A percentile compares a stretch with the other conserved stretches of the same genome.
phyloP scores from a whole-genome alignment of 2,329 filamentous ascomycete genomes.

The Calonectria pseudoturangicola region DNA sequence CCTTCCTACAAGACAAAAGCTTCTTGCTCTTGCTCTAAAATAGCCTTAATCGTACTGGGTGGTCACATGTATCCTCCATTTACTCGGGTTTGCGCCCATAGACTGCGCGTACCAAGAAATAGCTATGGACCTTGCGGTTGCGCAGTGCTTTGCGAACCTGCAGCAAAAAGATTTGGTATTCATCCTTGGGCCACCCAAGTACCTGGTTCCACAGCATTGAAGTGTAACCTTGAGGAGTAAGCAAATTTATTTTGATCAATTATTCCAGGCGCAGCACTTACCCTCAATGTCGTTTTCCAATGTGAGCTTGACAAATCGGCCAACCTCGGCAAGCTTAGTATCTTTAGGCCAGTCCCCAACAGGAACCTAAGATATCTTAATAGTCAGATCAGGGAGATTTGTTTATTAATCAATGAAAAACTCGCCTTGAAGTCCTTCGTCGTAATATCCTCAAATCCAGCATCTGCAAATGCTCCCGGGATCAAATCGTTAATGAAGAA shows the following conservation, averaged over 20 bases:
- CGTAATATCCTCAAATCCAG: conserved; percentile 47
- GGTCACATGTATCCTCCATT: neutral
- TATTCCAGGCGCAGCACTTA: neutral
- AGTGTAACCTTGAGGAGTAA: conserved; percentile 41
- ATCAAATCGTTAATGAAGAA: conserved; percentile 48
- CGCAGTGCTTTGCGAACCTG: conserved; percentile 44
- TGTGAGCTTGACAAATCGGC: conserved; percentile 28
- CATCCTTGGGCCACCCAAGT: conserved; percentile 47
- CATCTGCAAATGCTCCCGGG: conserved; percentile 43
- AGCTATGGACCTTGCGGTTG: conserved; percentile 45
- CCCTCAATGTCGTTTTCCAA: neutral
- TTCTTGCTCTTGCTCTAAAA: no score
- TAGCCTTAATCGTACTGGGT: no score
- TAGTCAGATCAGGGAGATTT: neutral
- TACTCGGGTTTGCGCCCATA: conserved; percentile 45
- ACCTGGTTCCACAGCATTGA: conserved; percentile 47
- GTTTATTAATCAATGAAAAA: neutral
- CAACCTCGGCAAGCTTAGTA: conserved; percentile 37
- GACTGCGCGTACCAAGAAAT: conserved; percentile 49
- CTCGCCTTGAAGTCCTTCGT: conserved; percentile 48
- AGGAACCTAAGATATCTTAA: conserved; percentile 8
- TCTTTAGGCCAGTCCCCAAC: conserved; percentile 38
- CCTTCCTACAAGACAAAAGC: no score
- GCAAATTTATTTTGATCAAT: accelerated
- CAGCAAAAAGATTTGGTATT: conserved; percentile 48